phyloP scores from a whole-genome alignment of 208 protist genomes.

The Leishmania major region DNA sequence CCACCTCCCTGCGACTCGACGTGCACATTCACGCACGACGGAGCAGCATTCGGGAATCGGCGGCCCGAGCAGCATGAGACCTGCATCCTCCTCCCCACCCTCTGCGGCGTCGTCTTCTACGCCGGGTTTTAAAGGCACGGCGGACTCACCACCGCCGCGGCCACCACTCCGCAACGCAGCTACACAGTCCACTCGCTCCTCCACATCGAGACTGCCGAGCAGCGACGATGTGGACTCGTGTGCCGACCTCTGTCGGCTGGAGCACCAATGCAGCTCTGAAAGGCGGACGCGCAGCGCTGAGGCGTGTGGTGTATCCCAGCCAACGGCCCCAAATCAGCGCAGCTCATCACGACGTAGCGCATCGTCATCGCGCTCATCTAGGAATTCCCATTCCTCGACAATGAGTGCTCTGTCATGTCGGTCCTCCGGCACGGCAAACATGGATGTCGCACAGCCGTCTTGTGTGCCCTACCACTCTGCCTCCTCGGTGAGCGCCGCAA shows the following conservation, averaged over 20 bases:
- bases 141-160: not conserved
- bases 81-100: not conserved
- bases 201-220: not conserved
- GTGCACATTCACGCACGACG: not conserved
- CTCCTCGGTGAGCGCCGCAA: not conserved
- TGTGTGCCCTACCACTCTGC: not conserved
- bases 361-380: slow-evolving; percentile 1
- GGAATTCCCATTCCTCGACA: not conserved
- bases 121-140: not conserved
- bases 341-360: not conserved
- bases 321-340: not conserved
- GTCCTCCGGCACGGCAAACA: not conserved
- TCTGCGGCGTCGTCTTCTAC: not conserved
- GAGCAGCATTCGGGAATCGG: not conserved
- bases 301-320: not conserved
- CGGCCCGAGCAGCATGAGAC: not conserved
- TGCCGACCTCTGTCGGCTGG: not conserved
- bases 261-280: not conserved
- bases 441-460: not conserved
- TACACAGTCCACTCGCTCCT: not conserved
- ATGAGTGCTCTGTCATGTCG: not conserved
- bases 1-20: not conserved
- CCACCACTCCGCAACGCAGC: not conserved
- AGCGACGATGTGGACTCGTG: not conserved
- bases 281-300: not conserved